Evolutionary conservation across 1,284 basidiomycete genomes (phyloP), one percentile per base, ranked within the genome.

Genomic region (Mycosarcoma maydis): DNA sequence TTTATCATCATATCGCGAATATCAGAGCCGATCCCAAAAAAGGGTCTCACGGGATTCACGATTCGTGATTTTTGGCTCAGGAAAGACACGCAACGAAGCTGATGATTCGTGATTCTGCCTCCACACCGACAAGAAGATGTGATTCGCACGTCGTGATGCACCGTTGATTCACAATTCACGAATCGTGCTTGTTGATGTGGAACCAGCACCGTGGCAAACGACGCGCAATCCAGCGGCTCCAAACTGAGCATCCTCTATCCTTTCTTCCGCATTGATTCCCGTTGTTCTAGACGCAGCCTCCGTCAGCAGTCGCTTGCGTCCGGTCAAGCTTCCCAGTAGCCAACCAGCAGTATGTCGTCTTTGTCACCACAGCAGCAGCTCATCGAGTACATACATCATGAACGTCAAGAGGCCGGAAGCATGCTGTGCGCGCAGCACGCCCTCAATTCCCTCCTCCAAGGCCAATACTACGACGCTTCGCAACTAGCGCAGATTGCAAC

Each of bases 371-470:
- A 71, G 30, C 68, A 71, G 51, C 68, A 66, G 68, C 65, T 74
- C 32, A 57, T 74, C 17, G 56, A 69, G 24, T 68, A 74, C 44
- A 74, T 74, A 8, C 72, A 74, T 22, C 72, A 74, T 72, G 72
- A 80, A 50, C 54, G 59, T 2, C 79, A 81, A 42, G 78, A 81
- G 20, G 43, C 40, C 4, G 79, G 79, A 0, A 77, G 74, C 23
- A 81, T 81, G 79, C 73, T 81, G 19, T 81, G 79, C 48, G 79
- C 79, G 0, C 79, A 81, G 60, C 79, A 81, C 44, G 75, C 75
- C 0, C 66, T 81, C 54, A 81, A 81, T 42, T 60, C 65, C 1
- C 52, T 81, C 0, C 64, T 81, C 1, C 79, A 81, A 47, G 78
- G 76, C 3, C 59, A 76, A 22, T 78, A 73, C 56, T 80, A 73